Percentiles rank a stretch among this genome's conserved stretches.
Conservation (phyloP, 371 early-diverging fungal species). For the Blakeslea trispora region DNA sequence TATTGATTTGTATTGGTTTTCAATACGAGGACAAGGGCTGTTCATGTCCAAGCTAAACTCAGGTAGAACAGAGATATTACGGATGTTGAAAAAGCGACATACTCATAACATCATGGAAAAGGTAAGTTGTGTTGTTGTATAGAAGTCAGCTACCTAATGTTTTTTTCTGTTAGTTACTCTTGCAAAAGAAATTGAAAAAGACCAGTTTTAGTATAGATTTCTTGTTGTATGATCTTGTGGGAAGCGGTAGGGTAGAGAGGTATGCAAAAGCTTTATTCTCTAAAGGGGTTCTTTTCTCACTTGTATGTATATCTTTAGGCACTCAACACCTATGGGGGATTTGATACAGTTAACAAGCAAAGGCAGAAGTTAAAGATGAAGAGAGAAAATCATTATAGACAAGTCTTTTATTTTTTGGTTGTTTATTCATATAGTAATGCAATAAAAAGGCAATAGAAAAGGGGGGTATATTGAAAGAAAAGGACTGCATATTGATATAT, state of each 20-base stretch:
- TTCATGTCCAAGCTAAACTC: conserved; percentile 23
- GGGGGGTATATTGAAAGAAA: neutral
- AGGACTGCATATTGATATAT: conserved; percentile 7
- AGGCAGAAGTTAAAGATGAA: neutral
- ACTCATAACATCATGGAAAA: conserved; percentile 30
- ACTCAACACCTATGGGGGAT: conserved; percentile 4
- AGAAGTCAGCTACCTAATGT: no score
- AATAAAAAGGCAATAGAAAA: neutral
- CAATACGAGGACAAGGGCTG: conserved; percentile 20
- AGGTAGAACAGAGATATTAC: conserved; percentile 22
- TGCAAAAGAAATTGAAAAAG: conserved; percentile 22
- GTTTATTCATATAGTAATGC: neutral
- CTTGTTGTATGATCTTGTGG: conserved; percentile 29
- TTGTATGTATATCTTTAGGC: no score
- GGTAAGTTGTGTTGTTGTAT: no score
- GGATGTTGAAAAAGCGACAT: conserved; percentile 21
- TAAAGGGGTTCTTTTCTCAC: neutral
- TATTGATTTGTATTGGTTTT: conserved; percentile 22
- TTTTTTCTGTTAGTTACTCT: conserved; percentile 21
- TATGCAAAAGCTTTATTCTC: neutral
- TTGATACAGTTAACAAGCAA: neutral
- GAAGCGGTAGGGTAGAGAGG: conserved; percentile 32
- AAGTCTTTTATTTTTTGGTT: no score
- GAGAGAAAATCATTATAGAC: no score
- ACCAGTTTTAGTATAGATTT: conserved; percentile 20